Percentiles rank a stretch among this genome's conserved stretches.
Conservation (phyloP, 495 filamentous ascomycete genomes). For the Xylaria venustula region DNA sequence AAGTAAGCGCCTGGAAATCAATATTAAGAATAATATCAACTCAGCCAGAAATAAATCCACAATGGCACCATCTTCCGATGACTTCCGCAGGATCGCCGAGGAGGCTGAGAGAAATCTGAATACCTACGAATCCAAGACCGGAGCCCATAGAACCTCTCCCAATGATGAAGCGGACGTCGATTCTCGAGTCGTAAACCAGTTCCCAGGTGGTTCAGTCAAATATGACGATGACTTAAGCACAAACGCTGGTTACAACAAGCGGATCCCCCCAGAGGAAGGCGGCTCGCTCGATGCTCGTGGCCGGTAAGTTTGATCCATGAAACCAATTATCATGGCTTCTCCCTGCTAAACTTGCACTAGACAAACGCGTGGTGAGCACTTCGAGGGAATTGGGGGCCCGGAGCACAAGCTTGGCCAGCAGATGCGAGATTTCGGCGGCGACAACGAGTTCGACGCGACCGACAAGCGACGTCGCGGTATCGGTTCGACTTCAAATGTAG, state of each 20-base stretch:
- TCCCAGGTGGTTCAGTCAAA: constrained; percentile 31
- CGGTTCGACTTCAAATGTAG: constrained; percentile 2
- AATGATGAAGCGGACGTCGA: constrained; percentile 34
- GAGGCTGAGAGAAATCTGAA: constrained; percentile 51
- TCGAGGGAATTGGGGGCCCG: constrained; percentile 33
- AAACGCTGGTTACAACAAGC: constrained; percentile 34
- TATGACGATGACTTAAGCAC: constrained; percentile 33
- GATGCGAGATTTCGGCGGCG: constrained; percentile 27
- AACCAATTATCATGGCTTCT: background rate
- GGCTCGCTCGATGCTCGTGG: constrained; percentile 36
- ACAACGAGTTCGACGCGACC: constrained; percentile 15
- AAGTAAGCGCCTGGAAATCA: background rate
- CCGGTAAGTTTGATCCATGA: constrained; percentile 29
- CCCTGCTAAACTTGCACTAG: constrained; percentile 15
- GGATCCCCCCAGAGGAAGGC: constrained; percentile 39
- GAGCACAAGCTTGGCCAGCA: constrained; percentile 32
- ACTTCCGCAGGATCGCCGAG: constrained; percentile 35
- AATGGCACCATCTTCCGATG: constrained; percentile 22
- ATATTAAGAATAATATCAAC: background rate
- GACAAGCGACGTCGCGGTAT: constrained; percentile 8
- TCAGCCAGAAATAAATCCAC: background rate
- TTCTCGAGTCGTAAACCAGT: constrained; percentile 29
- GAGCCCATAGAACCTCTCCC: constrained; percentile 19
- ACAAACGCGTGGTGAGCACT: constrained; percentile 30
- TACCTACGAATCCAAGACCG: constrained; percentile 43